Evolutionary conservation across 75 land plant genomes (phyloP).

Genomic region (Sequoia sempervirens): DNA sequence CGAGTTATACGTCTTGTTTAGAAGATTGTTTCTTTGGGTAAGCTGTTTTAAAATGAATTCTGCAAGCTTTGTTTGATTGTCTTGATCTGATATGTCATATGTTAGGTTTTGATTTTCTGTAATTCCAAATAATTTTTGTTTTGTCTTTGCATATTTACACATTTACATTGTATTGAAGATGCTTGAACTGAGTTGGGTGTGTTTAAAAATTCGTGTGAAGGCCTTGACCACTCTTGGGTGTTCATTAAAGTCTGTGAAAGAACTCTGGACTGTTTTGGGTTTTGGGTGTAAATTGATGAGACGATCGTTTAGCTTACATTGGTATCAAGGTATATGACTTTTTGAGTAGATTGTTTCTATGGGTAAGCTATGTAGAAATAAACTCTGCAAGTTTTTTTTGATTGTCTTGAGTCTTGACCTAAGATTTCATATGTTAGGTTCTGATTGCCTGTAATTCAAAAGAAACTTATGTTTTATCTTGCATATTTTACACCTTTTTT

Average conservation of each 20-base stretch:
- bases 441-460: not conserved
- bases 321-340: not conserved
- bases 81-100: not conserved
- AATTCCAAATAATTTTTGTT: not conserved
- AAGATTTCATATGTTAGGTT: not conserved
- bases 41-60: not conserved
- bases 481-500: not conserved
- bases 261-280: too few relatives aligned
- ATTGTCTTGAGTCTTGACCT: not conserved
- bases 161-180: not conserved
- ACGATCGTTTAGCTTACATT: not conserved
- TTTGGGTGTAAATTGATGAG: not conserved
- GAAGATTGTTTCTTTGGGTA: not conserved
- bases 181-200: too few relatives aligned
- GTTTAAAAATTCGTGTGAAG: too few relatives aligned
- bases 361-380: not conserved
- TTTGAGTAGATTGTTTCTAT: not conserved
- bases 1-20: not conserved
- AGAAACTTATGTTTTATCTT: not conserved
- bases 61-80: not conserved
- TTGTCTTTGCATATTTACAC: not conserved
- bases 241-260: too few relatives aligned
- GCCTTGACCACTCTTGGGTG: too few relatives aligned
- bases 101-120: not conserved
- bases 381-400: not conserved